Percentiles rank a stretch among this genome's conserved stretches.
phyloP scores from a whole-genome alignment of 2,329 filamentous ascomycete species.

The Exophiala xenobiotica region DNA sequence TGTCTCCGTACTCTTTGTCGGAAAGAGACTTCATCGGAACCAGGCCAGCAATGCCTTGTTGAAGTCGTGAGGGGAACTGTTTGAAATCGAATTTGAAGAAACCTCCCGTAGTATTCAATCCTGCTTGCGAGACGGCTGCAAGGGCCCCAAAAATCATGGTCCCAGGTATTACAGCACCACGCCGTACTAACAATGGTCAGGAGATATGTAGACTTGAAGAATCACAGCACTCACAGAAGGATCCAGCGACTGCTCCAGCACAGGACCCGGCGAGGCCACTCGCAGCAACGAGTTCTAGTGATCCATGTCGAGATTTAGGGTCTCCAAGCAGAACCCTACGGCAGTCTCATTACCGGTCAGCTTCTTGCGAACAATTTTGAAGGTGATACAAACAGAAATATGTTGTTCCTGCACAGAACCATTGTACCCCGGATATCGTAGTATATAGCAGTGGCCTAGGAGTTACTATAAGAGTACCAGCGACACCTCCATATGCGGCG shows the following conservation, averaged over 20 bases:
- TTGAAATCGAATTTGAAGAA: background rate
- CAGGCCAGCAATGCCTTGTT: slow-evolving; percentile 50
- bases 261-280: slow-evolving; percentile 28
- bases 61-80: slow-evolving; percentile 6
- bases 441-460: slow-evolving; percentile 69
- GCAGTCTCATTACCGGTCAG: slow-evolving; percentile 10
- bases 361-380: background rate
- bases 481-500: slow-evolving; percentile 63
- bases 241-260: slow-evolving; percentile 21
- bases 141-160: slow-evolving; percentile 23
- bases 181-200: slow-evolving; percentile 16
- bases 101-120: slow-evolving; percentile 43
- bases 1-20: slow-evolving; percentile 69
- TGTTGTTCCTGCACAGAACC: slow-evolving; percentile 72
- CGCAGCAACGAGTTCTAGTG: slow-evolving; percentile 28
- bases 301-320: slow-evolving; percentile 27
- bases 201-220: background rate
- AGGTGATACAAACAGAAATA: slow-evolving; percentile 65
- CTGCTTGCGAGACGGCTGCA: slow-evolving; percentile 21
- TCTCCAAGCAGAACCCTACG: slow-evolving; percentile 12
- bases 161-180: slow-evolving; percentile 21
- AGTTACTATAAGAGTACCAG: slow-evolving; percentile 68
- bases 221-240: slow-evolving; percentile 21
- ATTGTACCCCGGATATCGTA: slow-evolving; percentile 71
- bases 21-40: slow-evolving; percentile 69